Evolutionary conservation across 306 rosid species (phyloP).

Genomic region (Gynostemma pentaphyllum): DNA sequence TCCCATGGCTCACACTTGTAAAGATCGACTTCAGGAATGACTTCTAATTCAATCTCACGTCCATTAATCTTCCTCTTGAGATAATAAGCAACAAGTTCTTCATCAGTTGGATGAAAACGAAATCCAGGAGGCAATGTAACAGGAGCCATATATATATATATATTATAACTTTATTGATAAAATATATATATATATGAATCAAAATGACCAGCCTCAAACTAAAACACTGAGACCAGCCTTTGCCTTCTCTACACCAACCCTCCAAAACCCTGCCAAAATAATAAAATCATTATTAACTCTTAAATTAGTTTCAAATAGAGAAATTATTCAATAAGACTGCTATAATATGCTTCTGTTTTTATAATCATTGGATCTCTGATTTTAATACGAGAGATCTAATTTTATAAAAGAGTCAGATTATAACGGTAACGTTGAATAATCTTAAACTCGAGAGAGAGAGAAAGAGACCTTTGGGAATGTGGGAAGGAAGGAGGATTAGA

Average conservation of each 20-base stretch:
- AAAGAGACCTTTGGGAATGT: constrained; percentile 26
- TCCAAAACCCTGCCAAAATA: constrained; percentile 6
- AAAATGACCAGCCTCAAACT: neutral
- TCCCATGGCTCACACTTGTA: constrained; percentile 98
- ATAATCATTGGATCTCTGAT: too few relatives aligned
- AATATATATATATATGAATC: neutral
- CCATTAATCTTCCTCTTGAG: constrained; percentile 92
- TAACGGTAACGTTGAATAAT: too few relatives aligned
- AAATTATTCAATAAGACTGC: too few relatives aligned
- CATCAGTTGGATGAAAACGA: constrained; percentile 88
- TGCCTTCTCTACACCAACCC: neutral
- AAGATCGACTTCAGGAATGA: constrained; percentile 96
- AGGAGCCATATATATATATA: constrained; percentile 41
- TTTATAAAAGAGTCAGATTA: too few relatives aligned
- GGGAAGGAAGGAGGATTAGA: too few relatives aligned
- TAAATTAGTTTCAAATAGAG: too few relatives aligned
- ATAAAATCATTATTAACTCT: too few relatives aligned
- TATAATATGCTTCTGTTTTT: too few relatives aligned
- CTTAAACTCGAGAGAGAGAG: constrained; percentile 13
- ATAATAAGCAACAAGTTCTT: constrained; percentile 85
- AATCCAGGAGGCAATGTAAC: constrained; percentile 94
- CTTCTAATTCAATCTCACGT: constrained; percentile 60
- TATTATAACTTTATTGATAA: neutral
- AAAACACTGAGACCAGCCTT: constrained; percentile 13
- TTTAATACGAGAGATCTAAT: too few relatives aligned